A percentile compares a stretch with the other conserved stretches of the same genome.
phyloP scores from a whole-genome alignment of 176 grass and related monocot species.

The Triticum turgidum region DNA sequence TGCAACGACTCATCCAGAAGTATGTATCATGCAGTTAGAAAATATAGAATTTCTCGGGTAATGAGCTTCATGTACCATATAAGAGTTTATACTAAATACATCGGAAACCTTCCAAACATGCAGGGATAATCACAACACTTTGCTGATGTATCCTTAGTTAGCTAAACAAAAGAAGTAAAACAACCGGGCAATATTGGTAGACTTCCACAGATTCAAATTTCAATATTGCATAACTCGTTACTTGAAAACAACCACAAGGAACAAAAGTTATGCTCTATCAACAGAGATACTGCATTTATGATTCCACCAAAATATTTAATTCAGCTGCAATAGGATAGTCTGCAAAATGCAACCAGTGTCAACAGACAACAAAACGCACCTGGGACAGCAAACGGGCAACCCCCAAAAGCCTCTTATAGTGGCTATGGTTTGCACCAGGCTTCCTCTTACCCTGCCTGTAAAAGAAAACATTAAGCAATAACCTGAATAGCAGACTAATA shows the following conservation, averaged over 20 bases:
- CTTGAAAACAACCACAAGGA: neutral
- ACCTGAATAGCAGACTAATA: neutral
- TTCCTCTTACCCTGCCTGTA: slow-evolving; percentile 54
- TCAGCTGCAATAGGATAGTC: neutral
- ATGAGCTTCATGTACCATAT: neutral
- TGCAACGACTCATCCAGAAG: neutral
- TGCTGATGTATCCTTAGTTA: neutral
- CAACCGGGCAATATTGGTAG: neutral
- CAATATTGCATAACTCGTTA: neutral
- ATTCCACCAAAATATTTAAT: neutral
- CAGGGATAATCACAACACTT: neutral
- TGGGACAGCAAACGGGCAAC: slow-evolving; percentile 71
- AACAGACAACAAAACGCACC: slow-evolving; percentile 37
- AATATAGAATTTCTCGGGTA: neutral
- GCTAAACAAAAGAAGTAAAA: neutral
- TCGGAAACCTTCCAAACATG: neutral
- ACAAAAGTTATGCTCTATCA: neutral
- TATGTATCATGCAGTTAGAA: neutral
- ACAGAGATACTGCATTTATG: neutral
- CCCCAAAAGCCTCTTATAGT: slow-evolving; percentile 74
- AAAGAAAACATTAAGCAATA: slow-evolving; percentile 3
- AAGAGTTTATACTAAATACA: neutral
- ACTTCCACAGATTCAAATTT: neutral
- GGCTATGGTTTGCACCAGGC: slow-evolving; percentile 50
- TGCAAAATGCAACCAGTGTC: neutral